These are phyloP conservation scores for Fomitopsis pulvina DNA, from an alignment of 768 basidiomycete species.

Conservation along the genomic window DNA sequence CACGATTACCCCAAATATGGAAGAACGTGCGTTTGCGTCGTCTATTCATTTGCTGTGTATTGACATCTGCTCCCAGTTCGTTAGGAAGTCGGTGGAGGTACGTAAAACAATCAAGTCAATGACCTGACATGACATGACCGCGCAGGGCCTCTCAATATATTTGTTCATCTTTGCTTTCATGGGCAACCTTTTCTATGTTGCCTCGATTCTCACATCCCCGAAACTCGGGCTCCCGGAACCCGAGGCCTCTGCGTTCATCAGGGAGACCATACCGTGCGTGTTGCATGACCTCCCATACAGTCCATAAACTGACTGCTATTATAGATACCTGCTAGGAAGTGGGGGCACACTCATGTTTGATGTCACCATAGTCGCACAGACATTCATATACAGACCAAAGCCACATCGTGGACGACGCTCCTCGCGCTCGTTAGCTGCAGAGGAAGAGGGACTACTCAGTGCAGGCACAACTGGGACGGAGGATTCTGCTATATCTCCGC, in stretches of 20 bases:
- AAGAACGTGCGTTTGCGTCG: constrained; percentile 71
- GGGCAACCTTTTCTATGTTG: constrained; percentile 90
- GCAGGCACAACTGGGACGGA: constrained; percentile 17
- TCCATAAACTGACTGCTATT: neutral
- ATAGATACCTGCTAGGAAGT: constrained; percentile 61
- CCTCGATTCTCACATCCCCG: constrained; percentile 81
- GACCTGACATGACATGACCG: neutral
- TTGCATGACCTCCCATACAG: neutral
- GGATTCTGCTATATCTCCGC: constrained; percentile 12
- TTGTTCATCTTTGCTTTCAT: constrained; percentile 91
- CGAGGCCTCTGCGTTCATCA: constrained; percentile 58
- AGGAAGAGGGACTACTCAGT: constrained; percentile 25
- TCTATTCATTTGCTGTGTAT: constrained; percentile 1
- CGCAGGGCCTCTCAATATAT: constrained; percentile 85
- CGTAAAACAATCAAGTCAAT: neutral
- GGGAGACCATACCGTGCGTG: constrained; percentile 81
- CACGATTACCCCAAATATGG: constrained; percentile 96
- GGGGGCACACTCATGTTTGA: constrained; percentile 94
- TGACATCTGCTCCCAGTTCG: constrained; percentile 45
- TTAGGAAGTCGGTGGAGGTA: constrained; percentile 86
- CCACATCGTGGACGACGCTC: constrained; percentile 16
- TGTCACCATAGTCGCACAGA: constrained; percentile 83
- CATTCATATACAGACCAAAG: constrained; percentile 59
- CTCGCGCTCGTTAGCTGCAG: constrained; percentile 15
- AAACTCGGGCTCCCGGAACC: constrained; percentile 49